Percentiles rank a stretch among this genome's conserved stretches.
Conservation (phyloP, 139 green algal genomes). For the Cymbomonas tetramitiformis region DNA sequence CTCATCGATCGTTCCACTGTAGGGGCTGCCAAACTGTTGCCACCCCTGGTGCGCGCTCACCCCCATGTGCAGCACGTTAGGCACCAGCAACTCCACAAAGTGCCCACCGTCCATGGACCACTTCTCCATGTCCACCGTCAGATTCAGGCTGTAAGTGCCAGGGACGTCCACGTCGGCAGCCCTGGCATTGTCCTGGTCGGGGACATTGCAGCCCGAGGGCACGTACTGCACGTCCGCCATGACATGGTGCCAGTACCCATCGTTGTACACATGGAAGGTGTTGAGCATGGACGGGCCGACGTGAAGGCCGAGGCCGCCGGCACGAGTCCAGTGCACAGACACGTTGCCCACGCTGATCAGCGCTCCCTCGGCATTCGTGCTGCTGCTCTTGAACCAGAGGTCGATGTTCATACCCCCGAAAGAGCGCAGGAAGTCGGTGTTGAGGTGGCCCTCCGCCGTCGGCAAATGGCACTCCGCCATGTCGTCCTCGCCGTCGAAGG, state of each 20-base stretch:
- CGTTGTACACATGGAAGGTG: background rate
- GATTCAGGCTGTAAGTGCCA: background rate
- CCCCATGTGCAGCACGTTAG: background rate
- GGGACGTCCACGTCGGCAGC: background rate
- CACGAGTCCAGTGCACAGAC: slow-evolving; percentile 5
- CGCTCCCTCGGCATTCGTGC: background rate
- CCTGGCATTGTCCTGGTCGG: too few species aligned
- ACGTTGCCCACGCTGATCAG: background rate
- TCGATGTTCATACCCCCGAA: slow-evolving; percentile 1
- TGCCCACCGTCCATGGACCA: background rate
- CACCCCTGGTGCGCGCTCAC: background rate
- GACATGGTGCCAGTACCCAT: slow-evolving; percentile 6
- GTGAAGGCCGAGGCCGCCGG: slow-evolving; percentile 8
- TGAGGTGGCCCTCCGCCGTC: background rate
- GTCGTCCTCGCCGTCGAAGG: slow-evolving; percentile 6
- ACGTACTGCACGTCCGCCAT: slow-evolving; percentile 6
- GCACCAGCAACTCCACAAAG: background rate
- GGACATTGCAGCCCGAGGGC: background rate
- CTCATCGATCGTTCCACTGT: slow-evolving; percentile 5
- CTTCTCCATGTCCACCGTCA: slow-evolving; percentile 2
- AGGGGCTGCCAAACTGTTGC: background rate
- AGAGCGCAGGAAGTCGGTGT: background rate
- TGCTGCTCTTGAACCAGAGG: slow-evolving; percentile 12
- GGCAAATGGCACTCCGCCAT: background rate
- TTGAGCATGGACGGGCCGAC: background rate